phyloP scores from a whole-genome alignment of 2,329 filamentous ascomycete species.

The Acarospora socialis region DNA sequence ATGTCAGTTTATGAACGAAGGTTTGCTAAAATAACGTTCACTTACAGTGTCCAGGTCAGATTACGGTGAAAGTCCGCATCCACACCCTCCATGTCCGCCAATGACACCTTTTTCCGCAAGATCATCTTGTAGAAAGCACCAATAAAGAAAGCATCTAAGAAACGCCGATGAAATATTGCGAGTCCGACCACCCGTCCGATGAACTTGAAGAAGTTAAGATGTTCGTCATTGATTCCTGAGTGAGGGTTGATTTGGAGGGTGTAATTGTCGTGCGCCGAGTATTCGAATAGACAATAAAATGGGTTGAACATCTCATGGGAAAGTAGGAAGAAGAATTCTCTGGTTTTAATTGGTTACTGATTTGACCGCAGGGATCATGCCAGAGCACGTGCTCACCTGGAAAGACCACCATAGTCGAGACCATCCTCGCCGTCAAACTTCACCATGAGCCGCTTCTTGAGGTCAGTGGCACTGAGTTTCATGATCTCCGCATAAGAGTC shows the following conservation, averaged over 20 bases:
- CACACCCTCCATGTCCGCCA: conserved; percentile 97
- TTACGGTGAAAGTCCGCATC: conserved; percentile 96
- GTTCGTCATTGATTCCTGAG: conserved; percentile 96
- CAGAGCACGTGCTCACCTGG: conserved; percentile 37
- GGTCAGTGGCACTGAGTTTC: conserved; percentile 81
- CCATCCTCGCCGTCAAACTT: conserved; percentile 99
- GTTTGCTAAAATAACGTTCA: conserved; percentile 9
- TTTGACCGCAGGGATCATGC: conserved; percentile 11
- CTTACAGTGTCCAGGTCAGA: conserved; percentile 79
- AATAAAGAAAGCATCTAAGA: conserved; percentile 98
- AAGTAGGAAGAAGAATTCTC: conserved; percentile 98
- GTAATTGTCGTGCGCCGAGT: conserved; percentile 99
- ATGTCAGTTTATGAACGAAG: conserved; percentile 13
- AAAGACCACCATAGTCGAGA: conserved; percentile 93
- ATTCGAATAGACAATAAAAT: conserved; percentile 98
- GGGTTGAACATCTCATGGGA: conserved; percentile 99
- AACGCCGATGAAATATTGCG: conserved; percentile 94
- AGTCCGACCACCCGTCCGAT: conserved; percentile 93
- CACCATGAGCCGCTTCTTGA: conserved; percentile 99
- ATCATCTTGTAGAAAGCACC: conserved; percentile 99
- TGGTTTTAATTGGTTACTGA: conserved; percentile 24
- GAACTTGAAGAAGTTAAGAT: conserved; percentile 99
- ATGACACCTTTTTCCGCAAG: conserved; percentile 74
- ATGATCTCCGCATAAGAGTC: conserved; percentile 98
- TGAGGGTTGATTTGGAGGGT: conserved; percentile 99